A percentile compares a stretch with the other conserved stretches of the same genome.
phyloP scores from a whole-genome alignment of 768 basidiomycete genomes.

The Amanita molliuscula region DNA sequence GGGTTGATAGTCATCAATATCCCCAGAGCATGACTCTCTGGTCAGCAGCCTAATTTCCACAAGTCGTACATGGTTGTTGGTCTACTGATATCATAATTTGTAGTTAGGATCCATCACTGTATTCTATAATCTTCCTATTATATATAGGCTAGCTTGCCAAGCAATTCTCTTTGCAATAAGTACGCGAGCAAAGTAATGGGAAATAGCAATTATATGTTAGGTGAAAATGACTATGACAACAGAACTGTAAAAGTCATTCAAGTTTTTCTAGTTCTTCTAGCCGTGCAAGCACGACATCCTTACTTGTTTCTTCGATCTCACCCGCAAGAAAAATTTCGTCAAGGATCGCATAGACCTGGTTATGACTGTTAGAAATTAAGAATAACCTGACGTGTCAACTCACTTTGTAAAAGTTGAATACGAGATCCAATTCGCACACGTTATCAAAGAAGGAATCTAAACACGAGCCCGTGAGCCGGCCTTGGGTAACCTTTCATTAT shows the following conservation, averaged over 20 bases:
- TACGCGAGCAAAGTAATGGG: too few species aligned
- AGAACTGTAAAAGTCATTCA: constrained; percentile 35
- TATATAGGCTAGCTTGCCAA: background rate
- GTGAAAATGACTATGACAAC: background rate
- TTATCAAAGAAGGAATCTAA: constrained; percentile 97
- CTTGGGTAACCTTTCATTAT: background rate
- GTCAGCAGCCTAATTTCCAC: background rate
- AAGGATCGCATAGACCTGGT: constrained; percentile 90
- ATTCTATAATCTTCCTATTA: background rate
- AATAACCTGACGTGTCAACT: constrained; percentile 4
- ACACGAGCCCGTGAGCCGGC: background rate
- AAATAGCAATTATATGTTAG: too few species aligned
- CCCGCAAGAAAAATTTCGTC: constrained; percentile 98
- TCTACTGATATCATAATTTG: background rate
- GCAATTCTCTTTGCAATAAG: too few species aligned
- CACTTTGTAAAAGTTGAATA: constrained; percentile 99
- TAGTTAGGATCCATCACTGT: background rate
- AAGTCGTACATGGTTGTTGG: background rate
- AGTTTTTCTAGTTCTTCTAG: constrained; percentile 90
- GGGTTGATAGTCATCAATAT: constrained; percentile 4
- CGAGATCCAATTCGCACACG: constrained; percentile 94
- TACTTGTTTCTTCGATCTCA: constrained; percentile 97
- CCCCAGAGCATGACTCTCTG: background rate
- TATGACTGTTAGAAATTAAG: background rate
- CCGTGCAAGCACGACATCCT: constrained; percentile 86